phyloP scores from a whole-genome alignment of 31 red algal species.

The Pterothamnion heteromorphum region DNA sequence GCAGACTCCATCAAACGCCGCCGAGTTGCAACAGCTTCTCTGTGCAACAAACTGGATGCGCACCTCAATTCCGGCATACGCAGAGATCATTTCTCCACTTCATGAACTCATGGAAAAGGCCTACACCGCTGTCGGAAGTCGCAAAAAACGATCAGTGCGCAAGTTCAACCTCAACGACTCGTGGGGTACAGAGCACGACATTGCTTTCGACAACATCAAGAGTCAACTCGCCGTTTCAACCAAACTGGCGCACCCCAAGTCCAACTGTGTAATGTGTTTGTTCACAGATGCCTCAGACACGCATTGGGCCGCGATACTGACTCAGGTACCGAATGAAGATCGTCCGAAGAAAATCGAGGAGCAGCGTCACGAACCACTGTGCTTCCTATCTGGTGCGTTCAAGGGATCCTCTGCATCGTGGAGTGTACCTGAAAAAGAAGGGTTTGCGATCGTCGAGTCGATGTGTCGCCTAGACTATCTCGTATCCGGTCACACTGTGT shows the following conservation, averaged over 20 bases:
- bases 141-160: neutral
- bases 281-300: conserved; percentile 41
- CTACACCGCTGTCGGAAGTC: neutral
- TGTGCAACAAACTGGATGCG: conserved; percentile 64
- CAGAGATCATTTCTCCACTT: conserved; percentile 2
- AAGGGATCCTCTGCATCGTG: neutral
- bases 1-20: neutral
- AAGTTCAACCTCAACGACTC: neutral
- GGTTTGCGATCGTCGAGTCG: conserved; percentile 40
- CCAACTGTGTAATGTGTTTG: neutral
- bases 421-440: conserved; percentile 43
- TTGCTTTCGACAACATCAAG: conserved; percentile 41
- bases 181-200: conserved; percentile 46
- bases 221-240: neutral
- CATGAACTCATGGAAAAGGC: conserved; percentile 31
- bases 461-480: conserved; percentile 24
- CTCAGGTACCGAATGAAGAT: neutral
- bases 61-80: conserved; percentile 7
- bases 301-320: conserved; percentile 16
- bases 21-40: conserved; percentile 45
- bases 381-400: conserved; percentile 32
- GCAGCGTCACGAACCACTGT: conserved; percentile 33
- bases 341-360: neutral
- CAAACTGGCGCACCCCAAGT: conserved; percentile 24
- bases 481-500: neutral